These are phyloP conservation scores for Mucor mucedo DNA, from an alignment of 371 early-diverging fungal genomes.

Conservation along the genomic window DNA sequence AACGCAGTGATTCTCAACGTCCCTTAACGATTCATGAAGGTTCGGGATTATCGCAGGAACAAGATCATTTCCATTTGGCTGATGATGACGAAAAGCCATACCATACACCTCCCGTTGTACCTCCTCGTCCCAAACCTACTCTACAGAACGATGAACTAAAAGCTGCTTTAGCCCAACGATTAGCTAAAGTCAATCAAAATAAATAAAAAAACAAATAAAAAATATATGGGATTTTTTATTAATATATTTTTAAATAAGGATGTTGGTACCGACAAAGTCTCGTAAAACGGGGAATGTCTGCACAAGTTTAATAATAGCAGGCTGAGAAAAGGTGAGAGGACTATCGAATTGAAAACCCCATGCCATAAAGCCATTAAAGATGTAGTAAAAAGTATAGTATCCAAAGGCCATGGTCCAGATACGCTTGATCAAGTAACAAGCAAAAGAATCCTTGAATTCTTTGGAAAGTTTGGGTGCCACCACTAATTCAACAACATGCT, in stretches of 20 bases:
- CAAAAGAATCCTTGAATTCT: conserved; percentile 3
- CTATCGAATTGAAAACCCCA: conserved; percentile 29
- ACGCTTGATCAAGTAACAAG: background rate
- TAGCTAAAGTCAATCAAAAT: conserved; percentile 18
- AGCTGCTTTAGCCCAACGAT: conserved; percentile 27
- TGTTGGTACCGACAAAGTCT: conserved; percentile 18
- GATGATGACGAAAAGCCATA: background rate
- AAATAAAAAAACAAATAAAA: background rate
- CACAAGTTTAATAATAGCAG: conserved; percentile 10
- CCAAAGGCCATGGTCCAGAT: conserved; percentile 14
- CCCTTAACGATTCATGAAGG: conserved; percentile 27
- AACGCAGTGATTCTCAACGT: conserved; percentile 1
- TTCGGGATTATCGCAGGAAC: conserved; percentile 12
- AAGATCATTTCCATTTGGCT: conserved; percentile 10
- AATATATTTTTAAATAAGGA: conserved; percentile 12
- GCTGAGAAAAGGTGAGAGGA: conserved; percentile 13
- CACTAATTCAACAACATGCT: conserved; percentile 2
- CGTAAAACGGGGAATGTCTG: conserved; percentile 16
- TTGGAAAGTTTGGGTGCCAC: conserved; percentile 10
- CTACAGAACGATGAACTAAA: conserved; percentile 23
- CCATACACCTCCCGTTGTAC: conserved; percentile 14
- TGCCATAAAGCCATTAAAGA: conserved; percentile 23
- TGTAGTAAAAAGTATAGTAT: conserved; percentile 20
- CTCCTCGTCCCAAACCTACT: conserved; percentile 18
- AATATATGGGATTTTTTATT: background rate